A percentile compares a stretch with the other conserved stretches of the same genome.
These are phyloP conservation scores for Colletotrichum incanum DNA, from an alignment of 2,329 filamentous ascomycete genomes.

Conservation along the genomic window DNA sequence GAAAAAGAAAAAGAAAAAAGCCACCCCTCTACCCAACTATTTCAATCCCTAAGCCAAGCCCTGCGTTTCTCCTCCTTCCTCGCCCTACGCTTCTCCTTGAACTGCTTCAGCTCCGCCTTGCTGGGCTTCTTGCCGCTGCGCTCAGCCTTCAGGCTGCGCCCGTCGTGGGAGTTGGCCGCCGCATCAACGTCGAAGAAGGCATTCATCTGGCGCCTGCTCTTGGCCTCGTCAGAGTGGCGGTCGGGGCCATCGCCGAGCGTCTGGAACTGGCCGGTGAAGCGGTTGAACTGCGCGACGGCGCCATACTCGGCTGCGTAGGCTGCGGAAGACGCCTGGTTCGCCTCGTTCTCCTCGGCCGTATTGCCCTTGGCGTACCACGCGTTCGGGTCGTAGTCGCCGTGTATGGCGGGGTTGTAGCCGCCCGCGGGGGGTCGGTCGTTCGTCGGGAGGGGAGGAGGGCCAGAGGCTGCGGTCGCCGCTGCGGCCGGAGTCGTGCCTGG, in stretches of 20 bases:
- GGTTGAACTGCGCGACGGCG: conserved; percentile 86
- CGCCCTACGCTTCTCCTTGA: conserved; percentile 89
- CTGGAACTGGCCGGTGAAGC: conserved; percentile 90
- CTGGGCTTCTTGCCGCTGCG: conserved; percentile 86
- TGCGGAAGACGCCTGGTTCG: conserved; percentile 55
- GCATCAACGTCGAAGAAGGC: conserved; percentile 97
- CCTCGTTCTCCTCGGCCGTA: conserved; percentile 59
- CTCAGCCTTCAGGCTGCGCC: conserved; percentile 92
- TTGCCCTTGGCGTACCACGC: conserved; percentile 88
- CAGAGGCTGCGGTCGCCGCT: conserved; percentile 46
- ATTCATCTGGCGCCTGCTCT: conserved; percentile 89
- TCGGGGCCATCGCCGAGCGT: conserved; percentile 77
- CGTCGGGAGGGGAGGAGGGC: conserved; percentile 52
- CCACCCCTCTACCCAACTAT: neutral
- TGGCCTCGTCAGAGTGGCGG: conserved; percentile 88
- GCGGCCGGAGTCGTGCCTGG: conserved; percentile 47
- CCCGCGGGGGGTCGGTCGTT: conserved; percentile 66
- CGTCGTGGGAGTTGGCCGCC: conserved; percentile 91
- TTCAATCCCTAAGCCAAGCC: conserved; percentile 90
- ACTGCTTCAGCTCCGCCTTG: conserved; percentile 90
- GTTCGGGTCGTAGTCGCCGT: conserved; percentile 95
- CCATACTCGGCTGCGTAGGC: conserved; percentile 66
- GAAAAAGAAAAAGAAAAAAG: neutral
- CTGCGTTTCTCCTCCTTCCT: conserved; percentile 95
- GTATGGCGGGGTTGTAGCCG: conserved; percentile 96